Evolutionary conservation across 2,329 filamentous ascomycete species (phyloP).

Genomic region (Scedosporium apiospermum): DNA sequence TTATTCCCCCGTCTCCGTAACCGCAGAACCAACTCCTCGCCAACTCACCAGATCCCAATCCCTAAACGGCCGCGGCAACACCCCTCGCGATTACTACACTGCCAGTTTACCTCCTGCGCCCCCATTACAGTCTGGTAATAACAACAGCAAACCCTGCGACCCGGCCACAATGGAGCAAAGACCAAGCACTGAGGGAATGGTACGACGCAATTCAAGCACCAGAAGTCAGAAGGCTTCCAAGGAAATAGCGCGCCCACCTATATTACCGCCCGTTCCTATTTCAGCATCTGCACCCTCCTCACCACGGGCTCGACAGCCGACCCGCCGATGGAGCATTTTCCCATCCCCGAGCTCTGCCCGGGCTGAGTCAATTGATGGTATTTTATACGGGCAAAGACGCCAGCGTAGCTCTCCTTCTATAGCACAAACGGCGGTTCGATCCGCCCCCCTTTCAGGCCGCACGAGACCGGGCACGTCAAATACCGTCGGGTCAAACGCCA

Average conservation of each 20-base stretch:
- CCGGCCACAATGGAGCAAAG: neutral
- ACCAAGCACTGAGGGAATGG: neutral
- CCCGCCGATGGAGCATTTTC: constrained; percentile 3
- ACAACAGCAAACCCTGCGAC: neutral
- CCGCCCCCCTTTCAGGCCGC: neutral
- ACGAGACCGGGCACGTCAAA: neutral
- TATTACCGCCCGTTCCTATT: neutral
- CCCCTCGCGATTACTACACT: constrained; percentile 1
- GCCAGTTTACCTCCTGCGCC: constrained; percentile 3
- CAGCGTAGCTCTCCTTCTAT: neutral
- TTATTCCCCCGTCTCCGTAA: constrained; percentile 1
- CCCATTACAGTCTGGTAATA: neutral
- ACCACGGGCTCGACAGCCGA: neutral
- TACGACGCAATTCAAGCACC: neutral
- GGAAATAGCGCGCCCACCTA: neutral
- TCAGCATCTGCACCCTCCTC: neutral
- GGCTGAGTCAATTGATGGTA: constrained; percentile 1
- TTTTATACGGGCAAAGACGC: neutral
- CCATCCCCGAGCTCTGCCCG: neutral
- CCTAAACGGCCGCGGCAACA: neutral
- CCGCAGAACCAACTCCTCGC: neutral
- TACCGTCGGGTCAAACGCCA: neutral
- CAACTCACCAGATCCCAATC: neutral
- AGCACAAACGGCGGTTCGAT: neutral
- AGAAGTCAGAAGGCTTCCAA: neutral